These are phyloP conservation scores for Sporothrix mexicana DNA, from an alignment of 2,329 filamentous ascomycete species.

Conservation along the genomic window DNA sequence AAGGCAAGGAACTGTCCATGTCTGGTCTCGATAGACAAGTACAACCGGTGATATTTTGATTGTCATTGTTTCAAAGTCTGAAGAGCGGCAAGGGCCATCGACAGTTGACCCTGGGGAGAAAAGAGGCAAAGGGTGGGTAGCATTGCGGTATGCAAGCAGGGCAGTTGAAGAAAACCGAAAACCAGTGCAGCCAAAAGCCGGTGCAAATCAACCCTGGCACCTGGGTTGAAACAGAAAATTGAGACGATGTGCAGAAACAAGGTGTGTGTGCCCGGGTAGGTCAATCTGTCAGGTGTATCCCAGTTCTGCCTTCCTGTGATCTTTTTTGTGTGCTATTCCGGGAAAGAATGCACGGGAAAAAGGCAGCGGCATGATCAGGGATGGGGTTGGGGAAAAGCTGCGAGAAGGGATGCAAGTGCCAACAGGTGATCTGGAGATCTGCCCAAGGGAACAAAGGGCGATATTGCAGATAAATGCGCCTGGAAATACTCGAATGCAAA, in stretches of 20 bases:
- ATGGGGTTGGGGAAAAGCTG: not conserved
- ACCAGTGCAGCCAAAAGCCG: too few species aligned
- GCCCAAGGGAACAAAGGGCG: not conserved
- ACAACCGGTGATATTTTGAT: not conserved
- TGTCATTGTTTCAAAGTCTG: slow-evolving; percentile 21
- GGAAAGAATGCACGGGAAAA: slow-evolving; percentile 24
- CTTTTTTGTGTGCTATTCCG: slow-evolving; percentile 4
- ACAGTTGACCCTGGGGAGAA: not conserved
- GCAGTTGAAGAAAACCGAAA: not conserved
- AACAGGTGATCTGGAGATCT: slow-evolving; percentile 3
- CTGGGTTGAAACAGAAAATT: slow-evolving; percentile 20
- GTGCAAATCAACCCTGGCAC: not conserved
- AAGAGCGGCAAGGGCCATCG: not conserved
- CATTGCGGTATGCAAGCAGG: slow-evolving; percentile 5
- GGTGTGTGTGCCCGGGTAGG: not conserved
- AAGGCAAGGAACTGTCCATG: slow-evolving; percentile 7
- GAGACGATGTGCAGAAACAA: not conserved
- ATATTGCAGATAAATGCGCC: slow-evolving; percentile 1
- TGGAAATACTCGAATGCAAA: not conserved
- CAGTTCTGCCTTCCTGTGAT: not conserved
- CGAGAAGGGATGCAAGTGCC: slow-evolving; percentile 9
- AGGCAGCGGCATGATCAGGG: slow-evolving; percentile 4
- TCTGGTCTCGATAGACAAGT: not conserved
- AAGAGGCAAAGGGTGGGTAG: not conserved
- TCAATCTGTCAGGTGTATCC: not conserved